Evolutionary conservation across 2,329 filamentous ascomycete species (phyloP).

Genomic region (Fusarium zealandicum): DNA sequence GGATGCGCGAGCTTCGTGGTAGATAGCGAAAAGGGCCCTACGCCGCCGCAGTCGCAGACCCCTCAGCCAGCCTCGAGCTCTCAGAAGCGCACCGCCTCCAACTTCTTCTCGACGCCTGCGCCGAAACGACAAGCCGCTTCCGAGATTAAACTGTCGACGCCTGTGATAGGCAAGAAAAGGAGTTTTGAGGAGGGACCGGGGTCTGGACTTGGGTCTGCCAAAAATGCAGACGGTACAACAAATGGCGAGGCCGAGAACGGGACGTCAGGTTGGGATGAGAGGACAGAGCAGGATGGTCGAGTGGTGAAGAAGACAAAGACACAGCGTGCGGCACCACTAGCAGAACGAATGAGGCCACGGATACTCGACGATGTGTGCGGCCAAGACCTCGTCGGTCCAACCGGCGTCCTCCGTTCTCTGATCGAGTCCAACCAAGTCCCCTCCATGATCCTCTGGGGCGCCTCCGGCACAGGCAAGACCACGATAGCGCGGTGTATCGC

Average conservation of each 20-base stretch:
- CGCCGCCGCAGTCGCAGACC: constrained; percentile 43
- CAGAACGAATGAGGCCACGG: constrained; percentile 90
- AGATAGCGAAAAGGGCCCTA: constrained; percentile 52
- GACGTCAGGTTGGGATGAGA: constrained; percentile 5
- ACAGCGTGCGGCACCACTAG: constrained; percentile 79
- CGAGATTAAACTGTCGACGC: constrained; percentile 44
- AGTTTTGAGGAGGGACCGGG: constrained; percentile 63
- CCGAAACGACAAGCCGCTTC: constrained; percentile 59
- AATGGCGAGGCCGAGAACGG: constrained; percentile 18
- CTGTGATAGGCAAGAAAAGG: constrained; percentile 56
- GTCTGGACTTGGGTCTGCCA: constrained; percentile 20
- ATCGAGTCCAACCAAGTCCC: constrained; percentile 88
- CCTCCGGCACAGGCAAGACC: constrained; percentile 82
- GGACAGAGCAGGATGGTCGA: constrained; percentile 47
- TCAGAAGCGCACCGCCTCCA: constrained; percentile 63
- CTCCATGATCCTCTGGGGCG: constrained; percentile 94
- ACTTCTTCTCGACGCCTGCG: constrained; percentile 68
- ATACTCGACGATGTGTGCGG: constrained; percentile 87
- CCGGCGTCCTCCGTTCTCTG: constrained; percentile 83
- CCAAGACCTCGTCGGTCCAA: constrained; percentile 86
- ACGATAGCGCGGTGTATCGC: constrained; percentile 94
- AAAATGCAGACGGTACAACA: constrained; percentile 3
- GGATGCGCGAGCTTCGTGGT: constrained; percentile 74
- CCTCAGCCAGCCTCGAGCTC: constrained; percentile 47
- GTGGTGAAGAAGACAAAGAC: constrained; percentile 71